These are phyloP conservation scores for Decorospora gaudefroyi DNA, from an alignment of 2,329 filamentous ascomycete species.

Conservation along the genomic window DNA sequence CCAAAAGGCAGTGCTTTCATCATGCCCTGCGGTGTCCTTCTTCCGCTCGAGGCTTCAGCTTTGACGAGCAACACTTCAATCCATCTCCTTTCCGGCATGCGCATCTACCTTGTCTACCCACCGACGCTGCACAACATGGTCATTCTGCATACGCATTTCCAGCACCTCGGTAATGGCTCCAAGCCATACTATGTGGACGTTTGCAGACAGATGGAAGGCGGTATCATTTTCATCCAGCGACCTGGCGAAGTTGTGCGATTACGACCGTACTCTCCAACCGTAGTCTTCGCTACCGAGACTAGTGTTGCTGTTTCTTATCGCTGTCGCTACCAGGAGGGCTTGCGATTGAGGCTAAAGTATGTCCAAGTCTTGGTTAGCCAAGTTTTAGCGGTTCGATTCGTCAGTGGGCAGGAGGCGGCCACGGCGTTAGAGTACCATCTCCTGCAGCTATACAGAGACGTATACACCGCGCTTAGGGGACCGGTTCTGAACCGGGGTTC, in stretches of 20 bases:
- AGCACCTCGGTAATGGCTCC: not conserved
- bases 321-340: not conserved
- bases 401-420: not conserved
- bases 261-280: constrained; percentile 2
- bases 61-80: not conserved
- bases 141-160: not conserved
- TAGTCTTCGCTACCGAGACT: not conserved
- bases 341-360: not conserved
- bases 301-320: not conserved
- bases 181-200: not conserved
- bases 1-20: not conserved
- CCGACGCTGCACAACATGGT: constrained; percentile 3
- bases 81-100: not conserved
- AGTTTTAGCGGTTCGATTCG: not conserved
- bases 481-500: too few species aligned
- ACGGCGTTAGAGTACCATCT: not conserved
- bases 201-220: not conserved
- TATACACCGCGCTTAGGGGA: not conserved
- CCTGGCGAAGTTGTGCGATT: not conserved
- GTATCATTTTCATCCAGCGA: not conserved
- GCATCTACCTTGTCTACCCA: constrained; percentile 3
- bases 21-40: constrained; percentile 6
- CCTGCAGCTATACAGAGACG: not conserved
- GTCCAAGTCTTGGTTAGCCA: not conserved
- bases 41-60: constrained; percentile 1